Conservation (phyloP, 805 yeast genomes). For the Metschnikowia lachancei region DNA sequence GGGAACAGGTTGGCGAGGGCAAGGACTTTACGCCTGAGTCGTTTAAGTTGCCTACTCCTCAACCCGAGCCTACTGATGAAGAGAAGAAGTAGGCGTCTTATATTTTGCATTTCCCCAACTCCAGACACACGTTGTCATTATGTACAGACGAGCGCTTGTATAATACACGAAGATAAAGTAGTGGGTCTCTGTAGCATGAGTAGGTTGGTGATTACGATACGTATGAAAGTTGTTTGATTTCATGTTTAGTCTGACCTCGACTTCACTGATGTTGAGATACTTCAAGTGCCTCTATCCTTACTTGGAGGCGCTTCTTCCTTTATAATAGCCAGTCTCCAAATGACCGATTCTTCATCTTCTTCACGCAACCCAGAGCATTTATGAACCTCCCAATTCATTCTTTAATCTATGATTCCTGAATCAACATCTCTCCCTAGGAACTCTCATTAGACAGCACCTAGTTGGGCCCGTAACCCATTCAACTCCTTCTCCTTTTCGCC, state of each 20-base stretch:
- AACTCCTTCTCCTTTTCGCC: slow-evolving; percentile 61
- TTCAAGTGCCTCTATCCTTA: no score
- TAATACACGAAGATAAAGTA: slow-evolving; percentile 3
- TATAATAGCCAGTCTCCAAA: no score
- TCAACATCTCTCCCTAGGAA: neutral
- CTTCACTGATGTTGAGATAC: no score
- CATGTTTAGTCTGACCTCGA: no score
- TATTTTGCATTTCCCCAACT: slow-evolving; percentile 6
- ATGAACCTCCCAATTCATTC: no score
- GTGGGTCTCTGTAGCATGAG: neutral
- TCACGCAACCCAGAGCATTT: no score
- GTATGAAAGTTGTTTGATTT: no score
- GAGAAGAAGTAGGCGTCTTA: slow-evolving; percentile 26
- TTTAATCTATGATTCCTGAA: no score
- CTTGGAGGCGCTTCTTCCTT: no score
- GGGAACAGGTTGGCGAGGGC: slow-evolving; percentile 92
- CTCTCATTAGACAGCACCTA: slow-evolving; percentile 3
- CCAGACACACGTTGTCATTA: neutral
- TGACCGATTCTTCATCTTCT: no score
- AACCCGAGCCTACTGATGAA: slow-evolving; percentile 59
- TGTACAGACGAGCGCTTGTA: slow-evolving; percentile 7
- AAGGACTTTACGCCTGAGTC: slow-evolving; percentile 75
- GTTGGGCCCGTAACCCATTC: slow-evolving; percentile 18
- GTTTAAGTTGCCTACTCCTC: slow-evolving; percentile 79
- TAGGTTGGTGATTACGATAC: no score